phyloP scores from a whole-genome alignment of 2,329 filamentous ascomycete species.

The Botrytis galanthina region DNA sequence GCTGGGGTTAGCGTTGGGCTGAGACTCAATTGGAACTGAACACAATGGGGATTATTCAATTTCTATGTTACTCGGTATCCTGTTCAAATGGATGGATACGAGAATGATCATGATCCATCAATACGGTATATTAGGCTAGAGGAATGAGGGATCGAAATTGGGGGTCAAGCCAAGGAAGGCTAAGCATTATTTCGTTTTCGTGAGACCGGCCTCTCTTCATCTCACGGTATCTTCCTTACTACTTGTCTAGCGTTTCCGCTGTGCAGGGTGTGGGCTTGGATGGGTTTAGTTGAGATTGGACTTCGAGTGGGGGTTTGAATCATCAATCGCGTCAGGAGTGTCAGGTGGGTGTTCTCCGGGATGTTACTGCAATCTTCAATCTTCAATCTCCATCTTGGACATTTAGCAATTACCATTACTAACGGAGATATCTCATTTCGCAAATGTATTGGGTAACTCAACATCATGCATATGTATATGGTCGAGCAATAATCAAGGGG shows the following conservation, averaged over 20 bases:
- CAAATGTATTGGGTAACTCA: constrained; percentile 8
- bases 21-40: constrained; percentile 5
- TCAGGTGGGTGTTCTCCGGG: constrained; percentile 17
- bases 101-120: constrained; percentile 1
- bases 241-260: constrained; percentile 12
- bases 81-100: constrained; percentile 8
- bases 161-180: constrained; percentile 13
- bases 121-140: not conserved
- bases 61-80: not conserved
- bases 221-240: not conserved
- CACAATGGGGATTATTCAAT: constrained; percentile 3
- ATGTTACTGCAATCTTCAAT: constrained; percentile 5
- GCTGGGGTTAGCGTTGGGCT: not conserved
- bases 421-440: constrained; percentile 9
- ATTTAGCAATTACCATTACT: not conserved
- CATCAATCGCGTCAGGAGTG: constrained; percentile 7
- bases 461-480: not conserved
- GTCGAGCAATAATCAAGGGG: not conserved
- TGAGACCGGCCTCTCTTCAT: constrained; percentile 1
- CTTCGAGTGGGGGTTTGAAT: constrained; percentile 12
- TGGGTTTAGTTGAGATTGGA: not conserved
- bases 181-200: constrained; percentile 18
- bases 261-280: constrained; percentile 3
- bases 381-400: constrained; percentile 1
- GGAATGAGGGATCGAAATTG: not conserved